Evolutionary conservation across 2,329 filamentous ascomycete species (phyloP).

Genomic region (Colletotrichum musicola): DNA sequence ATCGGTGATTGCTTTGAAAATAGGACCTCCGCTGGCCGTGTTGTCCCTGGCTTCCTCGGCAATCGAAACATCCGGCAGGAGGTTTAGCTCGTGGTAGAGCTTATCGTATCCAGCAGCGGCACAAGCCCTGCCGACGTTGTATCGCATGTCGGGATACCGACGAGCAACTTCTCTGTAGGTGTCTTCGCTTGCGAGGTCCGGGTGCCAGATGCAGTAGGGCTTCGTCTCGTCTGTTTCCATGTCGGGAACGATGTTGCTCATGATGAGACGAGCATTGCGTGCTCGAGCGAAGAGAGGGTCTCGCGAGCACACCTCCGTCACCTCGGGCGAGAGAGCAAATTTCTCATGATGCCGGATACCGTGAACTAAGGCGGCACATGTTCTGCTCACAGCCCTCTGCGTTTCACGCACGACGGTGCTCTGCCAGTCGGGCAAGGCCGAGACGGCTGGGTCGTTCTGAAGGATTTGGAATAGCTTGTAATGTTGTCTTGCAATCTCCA

Average conservation of each 20-base stretch:
- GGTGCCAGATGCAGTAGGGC: constrained; percentile 59
- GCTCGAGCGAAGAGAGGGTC: constrained; percentile 29
- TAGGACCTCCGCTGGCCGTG: constrained; percentile 38
- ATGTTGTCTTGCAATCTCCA: neutral
- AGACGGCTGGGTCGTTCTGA: neutral
- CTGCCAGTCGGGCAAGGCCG: neutral
- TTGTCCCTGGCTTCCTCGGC: constrained; percentile 55
- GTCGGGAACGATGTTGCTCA: constrained; percentile 51
- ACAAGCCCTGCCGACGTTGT: constrained; percentile 55
- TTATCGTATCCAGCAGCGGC: constrained; percentile 52
- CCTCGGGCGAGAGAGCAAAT: neutral
- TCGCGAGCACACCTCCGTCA: neutral
- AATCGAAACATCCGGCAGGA: constrained; percentile 54
- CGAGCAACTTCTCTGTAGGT: constrained; percentile 50
- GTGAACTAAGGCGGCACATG: neutral
- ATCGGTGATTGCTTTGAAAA: constrained; percentile 49
- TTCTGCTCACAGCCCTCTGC: neutral
- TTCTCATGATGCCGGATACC: neutral
- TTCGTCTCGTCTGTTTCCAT: constrained; percentile 40
- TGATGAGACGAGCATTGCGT: constrained; percentile 51
- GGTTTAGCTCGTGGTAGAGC: constrained; percentile 51
- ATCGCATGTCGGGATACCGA: constrained; percentile 49
- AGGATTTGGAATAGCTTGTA: neutral
- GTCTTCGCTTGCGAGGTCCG: constrained; percentile 50
- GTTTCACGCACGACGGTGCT: neutral